Base-by-base conservation (phyloP, 208 protist species). In the Trypanosoma rangeli region DNA sequence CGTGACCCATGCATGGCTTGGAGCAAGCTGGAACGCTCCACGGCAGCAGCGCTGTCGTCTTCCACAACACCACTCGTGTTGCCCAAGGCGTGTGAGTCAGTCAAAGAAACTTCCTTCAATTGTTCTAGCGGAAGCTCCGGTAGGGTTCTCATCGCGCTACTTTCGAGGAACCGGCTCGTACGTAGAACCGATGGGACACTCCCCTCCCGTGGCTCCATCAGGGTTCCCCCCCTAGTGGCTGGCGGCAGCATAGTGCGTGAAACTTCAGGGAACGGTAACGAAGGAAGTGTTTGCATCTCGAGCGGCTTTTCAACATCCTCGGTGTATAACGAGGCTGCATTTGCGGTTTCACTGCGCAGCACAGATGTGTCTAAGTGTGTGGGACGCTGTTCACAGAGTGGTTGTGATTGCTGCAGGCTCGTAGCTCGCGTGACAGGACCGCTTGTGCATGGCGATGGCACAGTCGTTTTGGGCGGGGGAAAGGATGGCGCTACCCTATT, bases 401-500 rank as follows among this genome's bases (percentile, higher is more conserved):
- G n/a, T 1, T 54, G 26, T 15, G 5, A 26, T 28, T 50, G 70
- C 57, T 59, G 50, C 29, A 75, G 33, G 53, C 70, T 75, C 54
- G 70, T 69, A 2, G 70, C 70, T 8, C 70, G 50, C 12, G 70
- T 75, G 42, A 75, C 70, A 15, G 46, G 31, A 16, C 70, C 70
- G 46, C 63, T 75, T 26, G 28, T 61, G 33, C 31, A 69, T 3
- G 61, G 55, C 22, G 70, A 75, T 4, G 70, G 69, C 16, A 54
- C 69, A 1, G 69, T 67, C 15, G 69, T 50, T 29, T 48, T 31
- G 0, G 42, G 70, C 31, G 63, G 44, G 37, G 29, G 22, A 0
- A 50, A 5, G 20, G 28, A 61, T 15, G 44, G 26, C 10, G 63
- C 64, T n/a, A 42, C 18, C 39, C 7, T 37, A 9, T 2, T 2